These are phyloP conservation scores for Biscogniauxia sp. DNA, from an alignment of 2,329 filamentous ascomycete species.

Conservation along the genomic window DNA sequence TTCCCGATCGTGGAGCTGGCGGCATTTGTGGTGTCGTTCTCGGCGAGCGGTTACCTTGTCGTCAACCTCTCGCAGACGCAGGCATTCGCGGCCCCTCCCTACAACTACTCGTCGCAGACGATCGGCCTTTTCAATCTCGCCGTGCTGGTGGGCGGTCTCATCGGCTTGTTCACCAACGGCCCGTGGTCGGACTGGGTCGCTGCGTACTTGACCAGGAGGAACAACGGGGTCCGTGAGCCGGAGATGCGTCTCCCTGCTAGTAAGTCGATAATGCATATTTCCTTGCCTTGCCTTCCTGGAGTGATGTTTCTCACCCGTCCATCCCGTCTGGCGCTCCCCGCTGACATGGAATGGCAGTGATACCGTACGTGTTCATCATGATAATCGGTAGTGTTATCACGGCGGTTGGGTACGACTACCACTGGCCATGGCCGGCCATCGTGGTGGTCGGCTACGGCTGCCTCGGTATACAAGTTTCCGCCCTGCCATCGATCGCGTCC, in stretches of 20 bases:
- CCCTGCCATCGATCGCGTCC: conserved; percentile 56
- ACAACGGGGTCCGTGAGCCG: conserved; percentile 46
- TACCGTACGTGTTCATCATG: conserved; percentile 44
- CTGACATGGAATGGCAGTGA: conserved; percentile 27
- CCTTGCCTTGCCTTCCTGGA: background rate
- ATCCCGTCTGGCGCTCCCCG: no score
- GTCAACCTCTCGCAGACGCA: conserved; percentile 52
- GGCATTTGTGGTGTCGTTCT: conserved; percentile 58
- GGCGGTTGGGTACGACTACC: conserved; percentile 44
- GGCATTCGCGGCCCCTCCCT: conserved; percentile 11
- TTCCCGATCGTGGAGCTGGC: conserved; percentile 64
- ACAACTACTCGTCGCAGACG: conserved; percentile 14
- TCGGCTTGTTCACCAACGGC: conserved; percentile 42
- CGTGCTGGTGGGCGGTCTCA: conserved; percentile 39
- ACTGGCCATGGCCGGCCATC: conserved; percentile 49
- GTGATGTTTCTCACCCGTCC: no score
- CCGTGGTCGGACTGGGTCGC: conserved; percentile 45
- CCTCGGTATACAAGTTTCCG: conserved; percentile 36
- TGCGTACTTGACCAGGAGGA: conserved; percentile 37
- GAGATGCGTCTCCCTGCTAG: conserved; percentile 43
- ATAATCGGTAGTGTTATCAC: conserved; percentile 45
- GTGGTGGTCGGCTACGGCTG: conserved; percentile 46
- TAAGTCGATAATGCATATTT: background rate
- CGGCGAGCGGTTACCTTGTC: conserved; percentile 40
- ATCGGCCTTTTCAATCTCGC: conserved; percentile 51